Evolutionary conservation across 225 moss, liverwort and hornwort species (phyloP).

Genomic region (Marchantia polymorpha): DNA sequence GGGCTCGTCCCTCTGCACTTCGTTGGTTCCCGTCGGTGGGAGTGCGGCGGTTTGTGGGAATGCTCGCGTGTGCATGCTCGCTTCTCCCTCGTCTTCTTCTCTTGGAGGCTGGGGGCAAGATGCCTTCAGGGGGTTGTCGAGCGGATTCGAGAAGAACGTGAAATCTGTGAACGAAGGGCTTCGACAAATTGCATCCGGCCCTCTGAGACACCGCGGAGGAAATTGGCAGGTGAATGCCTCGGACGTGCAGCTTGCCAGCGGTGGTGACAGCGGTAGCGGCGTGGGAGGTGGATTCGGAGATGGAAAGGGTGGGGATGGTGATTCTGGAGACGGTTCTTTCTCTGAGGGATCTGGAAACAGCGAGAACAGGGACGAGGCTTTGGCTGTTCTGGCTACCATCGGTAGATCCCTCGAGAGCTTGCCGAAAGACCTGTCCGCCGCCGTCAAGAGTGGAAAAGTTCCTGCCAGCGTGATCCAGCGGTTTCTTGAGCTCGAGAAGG

Average conservation of each 20-base stretch:
- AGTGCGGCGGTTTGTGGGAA: background rate
- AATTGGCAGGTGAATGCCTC: slow-evolving; percentile 22
- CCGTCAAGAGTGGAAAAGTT: slow-evolving; percentile 75
- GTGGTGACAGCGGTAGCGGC: slow-evolving; percentile 53
- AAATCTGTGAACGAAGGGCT: background rate
- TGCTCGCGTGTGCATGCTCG: slow-evolving; percentile 19
- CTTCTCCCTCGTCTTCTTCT: background rate
- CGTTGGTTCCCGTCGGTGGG: background rate
- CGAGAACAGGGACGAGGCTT: slow-evolving; percentile 62
- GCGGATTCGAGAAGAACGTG: background rate
- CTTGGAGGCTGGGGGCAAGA: slow-evolving; percentile 7
- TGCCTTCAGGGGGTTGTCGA: background rate
- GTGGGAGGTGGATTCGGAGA: slow-evolving; percentile 28
- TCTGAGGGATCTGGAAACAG: slow-evolving; percentile 24
- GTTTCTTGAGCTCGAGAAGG: slow-evolving; percentile 61
- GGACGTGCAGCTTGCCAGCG: slow-evolving; percentile 42
- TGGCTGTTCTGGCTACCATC: slow-evolving; percentile 52
- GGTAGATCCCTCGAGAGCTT: slow-evolving; percentile 72
- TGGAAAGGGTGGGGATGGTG: slow-evolving; percentile 8
- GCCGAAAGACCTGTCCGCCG: slow-evolving; percentile 66
- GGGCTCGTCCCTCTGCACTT: slow-evolving; percentile 5
- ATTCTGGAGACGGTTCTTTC: slow-evolving; percentile 4
- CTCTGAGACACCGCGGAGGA: background rate
- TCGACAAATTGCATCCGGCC: background rate
- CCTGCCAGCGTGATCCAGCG: slow-evolving; percentile 68